Base-by-base conservation (phyloP, 2,329 filamentous ascomycete species). In the Ophiostoma ulmi region DNA sequence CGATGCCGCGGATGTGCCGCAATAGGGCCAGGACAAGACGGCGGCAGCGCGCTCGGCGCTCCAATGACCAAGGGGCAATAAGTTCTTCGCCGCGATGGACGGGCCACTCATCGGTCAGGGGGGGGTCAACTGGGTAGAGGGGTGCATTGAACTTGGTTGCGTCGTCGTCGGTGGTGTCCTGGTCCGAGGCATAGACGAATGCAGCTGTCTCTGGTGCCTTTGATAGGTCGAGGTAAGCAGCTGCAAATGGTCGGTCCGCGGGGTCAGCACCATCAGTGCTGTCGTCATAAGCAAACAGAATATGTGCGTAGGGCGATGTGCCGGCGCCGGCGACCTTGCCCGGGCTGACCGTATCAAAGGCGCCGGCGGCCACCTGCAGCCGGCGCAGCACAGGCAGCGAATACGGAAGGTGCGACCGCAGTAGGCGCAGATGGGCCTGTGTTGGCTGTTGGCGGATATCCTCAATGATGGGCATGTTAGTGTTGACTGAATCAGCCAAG, bases 331-430 rank as follows among this genome's bases (percentile, higher is more conserved):
- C 78, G n/a, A 76, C 72, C 67, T 80, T 31, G 83, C 80, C 76
- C 31, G 67, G 58, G 35, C 52, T 63, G 52, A 71, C 48, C 5
- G 48, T 65, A 55, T 72, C 73, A 39, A 73, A 69, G 2, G 72
- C 73, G 8, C 73, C 72, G 36, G 69, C 71, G 1, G 72, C 72
- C 8, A 87, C 89, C 72, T 90, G 87, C 5, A 91, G 80, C 2
- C 89, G 83, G n/a, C 90, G 85, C 65, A 88, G 81, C 5, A 91
- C 78, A 6, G 87, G 83, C 17, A 91, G 80, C 5, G 87, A 87
- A 74, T 84, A 79, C 0, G 89, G 89, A 10, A 90, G 79, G 44
- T 86, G 81, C 3, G 77, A 75, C 36, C 78, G 75, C 0, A 91
- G 82, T 14, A 85, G 81, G 2, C 74, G 70, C n/a, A 86, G 76